Evolutionary conservation across 2,329 filamentous ascomycete genomes (phyloP), one percentile per base, ranked within the genome.

Genomic region (Didymella pinodella): DNA sequence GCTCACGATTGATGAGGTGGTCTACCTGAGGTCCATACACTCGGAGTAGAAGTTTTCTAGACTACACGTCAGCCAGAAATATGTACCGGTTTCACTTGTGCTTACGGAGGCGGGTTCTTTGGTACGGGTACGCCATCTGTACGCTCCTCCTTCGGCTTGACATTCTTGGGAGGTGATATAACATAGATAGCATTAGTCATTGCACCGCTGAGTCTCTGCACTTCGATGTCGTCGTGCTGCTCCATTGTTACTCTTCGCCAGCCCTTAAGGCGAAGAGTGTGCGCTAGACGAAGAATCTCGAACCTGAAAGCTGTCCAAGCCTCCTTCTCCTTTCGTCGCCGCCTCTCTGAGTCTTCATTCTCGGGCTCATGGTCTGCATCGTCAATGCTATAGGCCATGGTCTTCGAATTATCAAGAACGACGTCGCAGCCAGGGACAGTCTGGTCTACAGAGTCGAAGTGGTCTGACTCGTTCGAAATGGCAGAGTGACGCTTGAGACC

Each of bases 161-260:
- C 66, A 34, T 90, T 83, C 38, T 85, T 81, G 0, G 94, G 93
- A 1, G 94, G 93, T 1, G 88, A 90, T 22, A 98, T 93, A 49
- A 97, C 93, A 73, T 98, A 99, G 34, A 99, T 93, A 11, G 94
- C 93, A 74, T 99, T 99, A 20, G 95, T 99, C 66, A 99, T 80
- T 8, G 95, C 95, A 61, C 95, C 95, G 75, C 94, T 97, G 28
- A 96, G 82, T 48, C 91, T 85, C 76, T 91, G 85, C 6, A 95
- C 89, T 2, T 84, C 84, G 63, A 95, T 88, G 36, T 82, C 82
- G 49, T 87, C 85, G 64, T 90, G 90, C 63, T 83, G 81, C 11
- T 91, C 90, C 50, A 94, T 79, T 0, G 92, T 86, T 0, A 99
- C 87, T 59, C 88, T 88, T 52, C 93, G 87, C 95, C 95, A 99